These are phyloP conservation scores for Penicillium sp. DNA, from an alignment of 2,329 filamentous ascomycete species.

Conservation along the genomic window DNA sequence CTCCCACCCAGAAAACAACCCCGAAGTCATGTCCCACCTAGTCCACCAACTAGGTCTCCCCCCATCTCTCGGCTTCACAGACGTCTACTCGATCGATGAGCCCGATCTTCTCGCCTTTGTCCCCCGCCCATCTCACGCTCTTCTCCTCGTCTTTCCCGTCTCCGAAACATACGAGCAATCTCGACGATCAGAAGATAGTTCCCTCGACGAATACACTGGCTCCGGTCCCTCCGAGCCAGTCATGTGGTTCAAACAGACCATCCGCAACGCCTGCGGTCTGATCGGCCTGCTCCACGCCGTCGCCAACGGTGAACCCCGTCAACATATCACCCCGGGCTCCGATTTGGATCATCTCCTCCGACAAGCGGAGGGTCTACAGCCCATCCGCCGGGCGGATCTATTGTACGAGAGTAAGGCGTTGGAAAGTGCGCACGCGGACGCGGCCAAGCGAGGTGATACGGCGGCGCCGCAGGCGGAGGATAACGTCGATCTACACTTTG, in stretches of 20 bases:
- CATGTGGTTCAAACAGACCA: constrained; percentile 92
- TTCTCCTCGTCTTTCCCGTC: constrained; percentile 88
- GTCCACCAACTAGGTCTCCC: constrained; percentile 79
- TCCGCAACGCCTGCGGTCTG: constrained; percentile 84
- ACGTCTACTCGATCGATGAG: constrained; percentile 87
- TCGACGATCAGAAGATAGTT: constrained; percentile 66
- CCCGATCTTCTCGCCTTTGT: constrained; percentile 78
- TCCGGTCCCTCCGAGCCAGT: constrained; percentile 67
- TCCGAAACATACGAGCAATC: constrained; percentile 71
- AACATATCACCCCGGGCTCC: constrained; percentile 51
- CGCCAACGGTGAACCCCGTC: constrained; percentile 65
- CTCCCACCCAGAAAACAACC: constrained; percentile 59
- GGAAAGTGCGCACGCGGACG: constrained; percentile 70
- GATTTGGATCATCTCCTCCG: constrained; percentile 54
- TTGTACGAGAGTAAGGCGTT: constrained; percentile 71
- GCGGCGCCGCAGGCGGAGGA: constrained; percentile 70
- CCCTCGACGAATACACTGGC: constrained; percentile 58
- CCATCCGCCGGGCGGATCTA: constrained; percentile 61
- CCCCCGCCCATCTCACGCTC: constrained; percentile 77
- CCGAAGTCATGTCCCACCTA: constrained; percentile 78
- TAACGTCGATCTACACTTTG: constrained; percentile 88
- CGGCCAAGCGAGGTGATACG: constrained; percentile 73
- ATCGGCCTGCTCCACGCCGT: constrained; percentile 83
- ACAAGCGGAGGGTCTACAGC: constrained; percentile 63
- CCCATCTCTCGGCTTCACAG: constrained; percentile 70